Percentiles rank a stretch among this genome's conserved stretches.
Conservation (phyloP, 1,139 yeast species). For the Scheffersomyces illinoinensis region DNA sequence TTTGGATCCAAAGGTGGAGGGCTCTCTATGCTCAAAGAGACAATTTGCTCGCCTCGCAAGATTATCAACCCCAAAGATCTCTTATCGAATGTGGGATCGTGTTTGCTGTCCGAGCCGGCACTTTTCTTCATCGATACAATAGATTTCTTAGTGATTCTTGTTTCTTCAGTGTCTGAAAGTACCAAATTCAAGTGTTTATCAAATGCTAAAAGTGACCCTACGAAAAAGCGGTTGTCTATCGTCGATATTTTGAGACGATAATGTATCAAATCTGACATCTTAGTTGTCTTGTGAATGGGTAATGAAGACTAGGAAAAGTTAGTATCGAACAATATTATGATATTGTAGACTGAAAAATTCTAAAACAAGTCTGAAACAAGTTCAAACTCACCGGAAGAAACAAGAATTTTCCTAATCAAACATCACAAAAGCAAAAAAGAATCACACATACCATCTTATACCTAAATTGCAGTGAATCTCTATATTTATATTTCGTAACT, state of each 20-base stretch:
- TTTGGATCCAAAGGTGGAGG: constrained; percentile 61
- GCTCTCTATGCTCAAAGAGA: constrained; percentile 81
- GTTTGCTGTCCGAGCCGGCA: constrained; percentile 20
- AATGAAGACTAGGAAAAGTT: constrained; percentile 8
- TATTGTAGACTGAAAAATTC: background rate
- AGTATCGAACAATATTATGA: constrained; percentile 1
- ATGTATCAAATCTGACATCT: constrained; percentile 69
- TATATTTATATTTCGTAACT: background rate
- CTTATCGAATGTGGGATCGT: constrained; percentile 49
- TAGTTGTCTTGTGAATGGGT: constrained; percentile 45
- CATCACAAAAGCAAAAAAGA: background rate
- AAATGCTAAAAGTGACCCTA: constrained; percentile 83
- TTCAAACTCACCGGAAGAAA: background rate
- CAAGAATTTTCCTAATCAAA: background rate
- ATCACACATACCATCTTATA: constrained; percentile 5
- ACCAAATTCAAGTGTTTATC: constrained; percentile 90
- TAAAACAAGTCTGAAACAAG: background rate
- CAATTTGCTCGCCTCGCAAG: constrained; percentile 84
- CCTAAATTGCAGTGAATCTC: background rate
- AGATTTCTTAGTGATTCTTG: constrained; percentile 68
- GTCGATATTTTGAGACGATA: constrained; percentile 74
- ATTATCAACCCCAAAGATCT: constrained; percentile 79
- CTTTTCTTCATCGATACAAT: constrained; percentile 37
- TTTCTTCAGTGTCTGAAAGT: constrained; percentile 81
- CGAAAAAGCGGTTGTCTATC: constrained; percentile 70